Conservation (phyloP, 2,329 filamentous ascomycete species). For the Ophiostoma ulmi region DNA sequence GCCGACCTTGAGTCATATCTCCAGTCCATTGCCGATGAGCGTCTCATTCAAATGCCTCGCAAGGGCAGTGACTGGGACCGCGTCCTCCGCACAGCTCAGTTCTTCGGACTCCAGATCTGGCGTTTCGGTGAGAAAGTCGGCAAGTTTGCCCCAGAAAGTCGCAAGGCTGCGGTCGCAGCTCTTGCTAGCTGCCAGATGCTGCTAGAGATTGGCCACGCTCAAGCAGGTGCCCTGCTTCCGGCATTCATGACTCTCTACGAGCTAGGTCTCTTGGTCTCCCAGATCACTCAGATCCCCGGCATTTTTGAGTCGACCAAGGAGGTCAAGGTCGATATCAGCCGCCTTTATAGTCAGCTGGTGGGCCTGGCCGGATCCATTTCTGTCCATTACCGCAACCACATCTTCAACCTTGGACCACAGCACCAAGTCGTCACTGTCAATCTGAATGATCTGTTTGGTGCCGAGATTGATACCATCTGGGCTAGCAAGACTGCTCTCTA, state of each 20-base stretch:
- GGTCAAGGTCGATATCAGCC: constrained; percentile 34
- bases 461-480: constrained; percentile 36
- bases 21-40: constrained; percentile 38
- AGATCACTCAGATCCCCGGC: constrained; percentile 36
- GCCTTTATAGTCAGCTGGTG: constrained; percentile 37
- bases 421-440: constrained; percentile 32
- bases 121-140: constrained; percentile 36
- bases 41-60: constrained; percentile 40
- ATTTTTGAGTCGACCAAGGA: constrained; percentile 34
- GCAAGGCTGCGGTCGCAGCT: constrained; percentile 32
- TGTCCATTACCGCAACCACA: constrained; percentile 35
- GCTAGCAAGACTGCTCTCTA: constrained; percentile 34
- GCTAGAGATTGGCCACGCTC: constrained; percentile 39
- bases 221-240: constrained; percentile 37
- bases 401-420: constrained; percentile 32
- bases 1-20: constrained; percentile 35
- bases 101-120: constrained; percentile 40
- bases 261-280: constrained; percentile 37
- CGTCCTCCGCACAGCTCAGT: constrained; percentile 39
- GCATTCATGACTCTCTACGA: constrained; percentile 40
- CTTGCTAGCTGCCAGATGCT: constrained; percentile 38
- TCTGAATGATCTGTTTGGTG: constrained; percentile 38
- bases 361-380: constrained; percentile 36
- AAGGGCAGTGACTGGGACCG: constrained; percentile 41
- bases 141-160: constrained; percentile 31